Conservation (phyloP, 2,329 filamentous ascomycete species). For the Seiridium cupressi region DNA sequence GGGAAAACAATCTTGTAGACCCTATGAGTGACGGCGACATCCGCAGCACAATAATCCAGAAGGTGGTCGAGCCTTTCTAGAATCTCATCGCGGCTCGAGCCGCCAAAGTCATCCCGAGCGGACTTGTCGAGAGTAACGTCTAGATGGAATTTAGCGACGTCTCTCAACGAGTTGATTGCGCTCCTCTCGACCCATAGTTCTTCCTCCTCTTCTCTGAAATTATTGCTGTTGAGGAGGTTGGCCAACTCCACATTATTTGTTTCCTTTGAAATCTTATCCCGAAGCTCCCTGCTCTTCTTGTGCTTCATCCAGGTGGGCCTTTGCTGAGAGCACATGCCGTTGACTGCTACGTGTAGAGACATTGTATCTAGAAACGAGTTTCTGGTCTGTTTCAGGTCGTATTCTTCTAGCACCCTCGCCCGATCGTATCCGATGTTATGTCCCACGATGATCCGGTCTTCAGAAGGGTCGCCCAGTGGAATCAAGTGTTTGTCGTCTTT, state of each 20-base stretch:
- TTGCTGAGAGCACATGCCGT: slow-evolving; percentile 97
- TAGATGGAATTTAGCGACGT: slow-evolving; percentile 96
- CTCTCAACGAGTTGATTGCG: slow-evolving; percentile 89
- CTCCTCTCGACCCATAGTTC: slow-evolving; percentile 95
- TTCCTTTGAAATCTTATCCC: slow-evolving; percentile 74
- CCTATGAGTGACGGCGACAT: slow-evolving; percentile 88
- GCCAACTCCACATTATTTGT: slow-evolving; percentile 71
- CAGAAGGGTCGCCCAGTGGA: slow-evolving; percentile 74
- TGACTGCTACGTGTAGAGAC: slow-evolving; percentile 96
- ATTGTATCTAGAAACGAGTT: slow-evolving; percentile 95
- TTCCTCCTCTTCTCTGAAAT: slow-evolving; percentile 78
- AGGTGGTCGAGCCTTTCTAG: slow-evolving; percentile 73
- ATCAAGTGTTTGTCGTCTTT: slow-evolving; percentile 77
- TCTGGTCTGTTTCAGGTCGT: slow-evolving; percentile 75
- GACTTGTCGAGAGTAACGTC: slow-evolving; percentile 89
- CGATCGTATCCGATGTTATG: slow-evolving; percentile 97
- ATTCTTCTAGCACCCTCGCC: slow-evolving; percentile 85
- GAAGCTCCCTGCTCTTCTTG: slow-evolving; percentile 81
- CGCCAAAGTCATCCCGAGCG: slow-evolving; percentile 81
- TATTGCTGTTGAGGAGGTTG: slow-evolving; percentile 65
- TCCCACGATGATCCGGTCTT: slow-evolving; percentile 78
- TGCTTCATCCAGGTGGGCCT: slow-evolving; percentile 97
- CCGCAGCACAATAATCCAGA: slow-evolving; percentile 90
- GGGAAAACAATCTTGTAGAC: slow-evolving; percentile 95
- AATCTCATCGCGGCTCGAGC: slow-evolving; percentile 71